phyloP scores from a whole-genome alignment of 192 early-diverging fungal genomes.

The Coemansia sp. region DNA sequence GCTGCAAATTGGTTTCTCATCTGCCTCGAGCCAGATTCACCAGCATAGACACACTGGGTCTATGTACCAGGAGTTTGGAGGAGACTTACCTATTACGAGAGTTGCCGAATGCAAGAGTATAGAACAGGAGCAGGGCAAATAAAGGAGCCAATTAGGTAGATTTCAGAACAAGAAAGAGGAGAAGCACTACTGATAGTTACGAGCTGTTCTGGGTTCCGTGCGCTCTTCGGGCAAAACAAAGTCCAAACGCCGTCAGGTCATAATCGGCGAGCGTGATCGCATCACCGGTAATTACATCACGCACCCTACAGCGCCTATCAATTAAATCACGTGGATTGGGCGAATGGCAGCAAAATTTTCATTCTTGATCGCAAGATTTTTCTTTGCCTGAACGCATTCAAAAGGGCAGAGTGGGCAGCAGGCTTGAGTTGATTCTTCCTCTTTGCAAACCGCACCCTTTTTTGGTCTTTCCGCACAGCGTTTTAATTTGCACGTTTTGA shows the following conservation, averaged over 20 bases:
- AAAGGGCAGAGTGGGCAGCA: background rate
- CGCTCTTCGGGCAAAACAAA: background rate
- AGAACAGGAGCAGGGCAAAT: constrained; percentile 5
- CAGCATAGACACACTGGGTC: background rate
- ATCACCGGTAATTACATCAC: constrained; percentile 3
- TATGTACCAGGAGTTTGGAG: background rate
- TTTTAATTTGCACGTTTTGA: constrained; percentile 15
- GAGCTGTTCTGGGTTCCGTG: background rate
- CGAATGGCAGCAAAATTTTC: background rate
- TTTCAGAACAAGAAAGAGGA: background rate
- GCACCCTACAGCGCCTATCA: constrained; percentile 13
- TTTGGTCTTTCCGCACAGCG: constrained; percentile 12
- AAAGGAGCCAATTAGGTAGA: constrained; percentile 7
- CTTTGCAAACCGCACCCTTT: constrained; percentile 3
- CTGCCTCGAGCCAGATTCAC: background rate
- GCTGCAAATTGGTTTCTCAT: background rate
- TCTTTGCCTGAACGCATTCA: background rate
- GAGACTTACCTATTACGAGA: constrained; percentile 2
- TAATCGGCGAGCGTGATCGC: background rate
- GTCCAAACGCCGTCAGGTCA: background rate
- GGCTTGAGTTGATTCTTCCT: constrained; percentile 2
- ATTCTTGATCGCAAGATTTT: background rate
- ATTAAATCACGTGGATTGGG: constrained; percentile 4
- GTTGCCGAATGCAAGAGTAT: constrained; percentile 6
- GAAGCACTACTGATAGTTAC: background rate